phyloP scores from a whole-genome alignment of 2,329 filamentous ascomycete genomes.

The Parafenestella ontariensis region DNA sequence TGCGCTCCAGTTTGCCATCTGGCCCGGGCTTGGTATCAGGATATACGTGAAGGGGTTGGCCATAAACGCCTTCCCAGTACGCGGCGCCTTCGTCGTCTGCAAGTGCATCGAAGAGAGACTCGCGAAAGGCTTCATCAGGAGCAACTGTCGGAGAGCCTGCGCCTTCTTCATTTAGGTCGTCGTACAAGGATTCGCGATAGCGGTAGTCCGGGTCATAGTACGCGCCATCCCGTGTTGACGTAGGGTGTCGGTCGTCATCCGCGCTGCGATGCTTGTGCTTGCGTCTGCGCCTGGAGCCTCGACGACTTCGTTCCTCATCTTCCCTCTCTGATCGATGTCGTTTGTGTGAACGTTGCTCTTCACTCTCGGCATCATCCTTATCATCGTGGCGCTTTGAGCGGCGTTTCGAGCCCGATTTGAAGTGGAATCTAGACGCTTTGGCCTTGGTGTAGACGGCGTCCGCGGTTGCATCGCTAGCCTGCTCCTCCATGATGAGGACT shows the following conservation, averaged over 20 bases:
- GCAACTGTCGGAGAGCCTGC: slow-evolving; percentile 47
- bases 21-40: slow-evolving; percentile 61
- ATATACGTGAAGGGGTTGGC: slow-evolving; percentile 89
- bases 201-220: slow-evolving; percentile 42
- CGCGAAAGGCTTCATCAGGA: slow-evolving; percentile 80
- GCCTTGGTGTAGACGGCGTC: slow-evolving; percentile 32
- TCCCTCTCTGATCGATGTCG: slow-evolving; percentile 20
- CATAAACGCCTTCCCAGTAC: slow-evolving; percentile 97
- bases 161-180: slow-evolving; percentile 41
- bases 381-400: slow-evolving; percentile 27
- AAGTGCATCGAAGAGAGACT: slow-evolving; percentile 95
- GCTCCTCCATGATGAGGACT: slow-evolving; percentile 37
- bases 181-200: slow-evolving; percentile 43
- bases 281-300: slow-evolving; percentile 24
- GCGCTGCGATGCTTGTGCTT: slow-evolving; percentile 25
- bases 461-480: slow-evolving; percentile 27
- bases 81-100: slow-evolving; percentile 94
- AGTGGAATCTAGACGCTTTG: slow-evolving; percentile 48
- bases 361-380: slow-evolving; percentile 11
- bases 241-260: slow-evolving; percentile 26
- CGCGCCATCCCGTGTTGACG: slow-evolving; percentile 36
- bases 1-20: slow-evolving; percentile 72
- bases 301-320: slow-evolving; percentile 10
- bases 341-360: slow-evolving; percentile 13
- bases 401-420: slow-evolving; percentile 43